These are phyloP conservation scores for Orbilia oligospora DNA, from an alignment of 2,329 filamentous ascomycete genomes.

Conservation along the genomic window DNA sequence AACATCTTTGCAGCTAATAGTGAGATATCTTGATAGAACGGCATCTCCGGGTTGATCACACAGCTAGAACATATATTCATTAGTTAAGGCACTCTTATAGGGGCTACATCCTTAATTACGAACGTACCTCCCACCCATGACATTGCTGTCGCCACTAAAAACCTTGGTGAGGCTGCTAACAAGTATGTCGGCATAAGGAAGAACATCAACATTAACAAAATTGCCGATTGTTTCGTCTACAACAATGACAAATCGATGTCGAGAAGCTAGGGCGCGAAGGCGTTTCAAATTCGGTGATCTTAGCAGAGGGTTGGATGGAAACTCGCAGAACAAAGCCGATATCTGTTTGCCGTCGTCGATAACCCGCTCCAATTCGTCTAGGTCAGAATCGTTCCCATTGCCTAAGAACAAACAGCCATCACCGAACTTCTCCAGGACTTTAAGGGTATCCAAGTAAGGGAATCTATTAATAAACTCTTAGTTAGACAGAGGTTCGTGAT, in stretches of 20 bases:
- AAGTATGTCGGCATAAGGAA: conserved; percentile 89
- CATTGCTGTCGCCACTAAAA: conserved; percentile 97
- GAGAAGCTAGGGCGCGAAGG: conserved; percentile 83
- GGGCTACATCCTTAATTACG: not conserved
- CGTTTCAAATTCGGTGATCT: conserved; percentile 85
- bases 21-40: conserved; percentile 80
- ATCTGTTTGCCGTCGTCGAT: conserved; percentile 81
- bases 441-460: conserved; percentile 95
- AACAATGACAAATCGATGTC: conserved; percentile 89
- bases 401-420: conserved; percentile 92
- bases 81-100: not conserved
- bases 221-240: conserved; percentile 98
- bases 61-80: conserved; percentile 66
- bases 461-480: conserved; percentile 70
- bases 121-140: conserved; percentile 85
- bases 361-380: conserved; percentile 84
- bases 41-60: conserved; percentile 77
- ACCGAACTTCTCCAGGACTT: conserved; percentile 94
- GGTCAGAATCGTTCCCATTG: conserved; percentile 79
- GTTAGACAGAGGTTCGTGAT: conserved; percentile 5
- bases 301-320: conserved; percentile 91
- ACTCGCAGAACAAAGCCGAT: conserved; percentile 91
- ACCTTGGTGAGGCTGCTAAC: conserved; percentile 97
- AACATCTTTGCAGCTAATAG: conserved; percentile 76
- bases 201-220: conserved; percentile 93